These are phyloP conservation scores for Lichtheimia ornata DNA, from an alignment of 371 early-diverging fungal genomes.

Conservation along the genomic window DNA sequence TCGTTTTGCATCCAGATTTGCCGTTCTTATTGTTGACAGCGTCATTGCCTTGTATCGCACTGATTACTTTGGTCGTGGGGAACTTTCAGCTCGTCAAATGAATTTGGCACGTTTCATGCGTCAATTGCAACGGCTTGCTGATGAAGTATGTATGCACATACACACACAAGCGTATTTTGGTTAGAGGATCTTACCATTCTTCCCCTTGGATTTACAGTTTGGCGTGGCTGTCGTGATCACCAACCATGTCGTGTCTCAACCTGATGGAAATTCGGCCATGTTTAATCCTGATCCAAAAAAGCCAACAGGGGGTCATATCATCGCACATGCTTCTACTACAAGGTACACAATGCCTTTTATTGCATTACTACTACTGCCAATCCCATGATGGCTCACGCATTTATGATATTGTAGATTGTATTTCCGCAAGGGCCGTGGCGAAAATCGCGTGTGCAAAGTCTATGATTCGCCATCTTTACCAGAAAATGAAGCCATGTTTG, in stretches of 20 bases:
- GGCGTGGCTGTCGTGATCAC: constrained; percentile 80
- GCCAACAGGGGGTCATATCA: constrained; percentile 98
- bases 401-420: constrained; percentile 55
- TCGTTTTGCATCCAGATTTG: constrained; percentile 53
- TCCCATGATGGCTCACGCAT: neutral
- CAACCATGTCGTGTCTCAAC: constrained; percentile 98
- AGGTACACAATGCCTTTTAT: neutral
- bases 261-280: constrained; percentile 92
- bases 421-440: constrained; percentile 83
- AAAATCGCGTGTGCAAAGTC: constrained; percentile 84
- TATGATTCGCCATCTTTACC: constrained; percentile 90
- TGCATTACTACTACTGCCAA: neutral
- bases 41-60: constrained; percentile 98
- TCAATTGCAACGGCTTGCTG: constrained; percentile 90
- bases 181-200: too few relatives aligned
- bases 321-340: constrained; percentile 96
- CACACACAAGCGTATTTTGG: too few relatives aligned
- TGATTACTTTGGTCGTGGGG: constrained; percentile 98
- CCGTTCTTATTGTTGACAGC: constrained; percentile 95
- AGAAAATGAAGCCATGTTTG: constrained; percentile 75
- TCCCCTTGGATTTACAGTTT: constrained; percentile 18
- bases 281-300: constrained; percentile 96
- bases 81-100: constrained; percentile 97
- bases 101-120: constrained; percentile 95
- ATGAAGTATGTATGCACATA: constrained; percentile 75